Evolutionary conservation across 176 grass and related monocot genomes (phyloP), one percentile per base, ranked within the genome.

Genomic region (Carex parvula): DNA sequence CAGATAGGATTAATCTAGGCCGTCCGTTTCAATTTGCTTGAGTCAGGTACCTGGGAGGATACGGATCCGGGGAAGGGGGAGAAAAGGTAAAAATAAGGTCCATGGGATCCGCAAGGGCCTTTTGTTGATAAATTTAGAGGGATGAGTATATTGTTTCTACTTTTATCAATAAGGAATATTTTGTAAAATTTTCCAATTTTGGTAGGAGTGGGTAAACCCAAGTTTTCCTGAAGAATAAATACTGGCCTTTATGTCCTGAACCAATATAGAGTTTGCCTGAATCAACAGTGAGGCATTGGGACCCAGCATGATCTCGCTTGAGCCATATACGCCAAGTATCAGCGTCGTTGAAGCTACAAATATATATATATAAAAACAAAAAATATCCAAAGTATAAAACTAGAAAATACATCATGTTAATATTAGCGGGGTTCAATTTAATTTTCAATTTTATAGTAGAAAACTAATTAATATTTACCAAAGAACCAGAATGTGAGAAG

Each of bases 201-300:
- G 22, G 52, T 42, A 82, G 1, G 20, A 67, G n/a, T 33, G 21
- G 8, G 39, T 80, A 54, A 62, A 60, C 61, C 32, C n/a, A 33
- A 17, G 59, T 69, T 30, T 26, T 20, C 64, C 16, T 48, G 3
- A 24, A 69, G 64, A 41, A 62, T 10, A 44, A 16, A 29, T 53
- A 82, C 83, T 69, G 39, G 79, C 86, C 88, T 85, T 81, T 41
- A 94, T 88, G 22, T 75, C 88, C 61, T 81, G 70, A 22, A 90
- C 84, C 7, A 91, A 64, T 30, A 88, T 42, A 2, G 91, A 71
- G 82, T 83, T 97, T 21, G 84, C 44, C 87, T 55, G 86, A 76
- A 94, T 13, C 52, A 94, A 85, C 84, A 63, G 86, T 57, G 94
- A 97, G 60, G 72, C 90, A 13, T 85, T 86, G 0, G 88, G 85